phyloP scores from a whole-genome alignment of 2,329 filamentous ascomycete genomes.

The Xylariaceae sp. region DNA sequence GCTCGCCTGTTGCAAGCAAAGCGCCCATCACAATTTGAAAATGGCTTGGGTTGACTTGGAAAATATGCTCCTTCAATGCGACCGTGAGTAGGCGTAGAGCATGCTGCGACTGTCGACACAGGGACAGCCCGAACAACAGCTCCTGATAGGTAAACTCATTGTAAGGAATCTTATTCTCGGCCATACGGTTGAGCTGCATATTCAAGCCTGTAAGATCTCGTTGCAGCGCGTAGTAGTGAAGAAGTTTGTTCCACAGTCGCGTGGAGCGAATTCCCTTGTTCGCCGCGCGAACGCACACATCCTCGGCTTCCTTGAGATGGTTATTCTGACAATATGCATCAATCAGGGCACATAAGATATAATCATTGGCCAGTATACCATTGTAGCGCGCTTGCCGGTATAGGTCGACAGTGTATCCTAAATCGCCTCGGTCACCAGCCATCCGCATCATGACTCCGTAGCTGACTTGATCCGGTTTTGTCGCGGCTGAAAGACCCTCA shows the following conservation, averaged over 20 bases:
- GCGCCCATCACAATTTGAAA: constrained; percentile 50
- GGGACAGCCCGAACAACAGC: constrained; percentile 44
- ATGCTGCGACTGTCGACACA: constrained; percentile 44
- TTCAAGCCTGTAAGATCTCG: constrained; percentile 50
- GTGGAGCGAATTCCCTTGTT: constrained; percentile 48
- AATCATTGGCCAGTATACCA: constrained; percentile 44
- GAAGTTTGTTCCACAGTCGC: constrained; percentile 73
- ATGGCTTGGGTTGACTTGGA: constrained; percentile 44
- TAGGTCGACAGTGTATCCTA: constrained; percentile 63
- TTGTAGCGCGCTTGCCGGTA: constrained; percentile 57
- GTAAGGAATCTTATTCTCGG: constrained; percentile 40
- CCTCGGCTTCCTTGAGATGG: constrained; percentile 50
- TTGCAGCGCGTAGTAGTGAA: constrained; percentile 63
- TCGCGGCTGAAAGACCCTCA: constrained; percentile 46
- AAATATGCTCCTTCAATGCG: constrained; percentile 39
- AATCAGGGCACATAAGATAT: constrained; percentile 63
- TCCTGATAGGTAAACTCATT: constrained; percentile 46
- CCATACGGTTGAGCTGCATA: constrained; percentile 46
- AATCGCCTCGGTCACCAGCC: constrained; percentile 66
- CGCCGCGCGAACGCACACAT: constrained; percentile 54
- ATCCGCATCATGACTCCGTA: constrained; percentile 73
- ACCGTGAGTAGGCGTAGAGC: constrained; percentile 45
- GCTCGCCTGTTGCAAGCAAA: constrained; percentile 42
- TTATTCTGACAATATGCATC: constrained; percentile 61
- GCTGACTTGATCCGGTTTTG: constrained; percentile 57